Percentiles rank a stretch among this genome's conserved stretches.
These are phyloP conservation scores for Alternaria sp. DNA, from an alignment of 2,329 filamentous ascomycete genomes.

Conservation along the genomic window DNA sequence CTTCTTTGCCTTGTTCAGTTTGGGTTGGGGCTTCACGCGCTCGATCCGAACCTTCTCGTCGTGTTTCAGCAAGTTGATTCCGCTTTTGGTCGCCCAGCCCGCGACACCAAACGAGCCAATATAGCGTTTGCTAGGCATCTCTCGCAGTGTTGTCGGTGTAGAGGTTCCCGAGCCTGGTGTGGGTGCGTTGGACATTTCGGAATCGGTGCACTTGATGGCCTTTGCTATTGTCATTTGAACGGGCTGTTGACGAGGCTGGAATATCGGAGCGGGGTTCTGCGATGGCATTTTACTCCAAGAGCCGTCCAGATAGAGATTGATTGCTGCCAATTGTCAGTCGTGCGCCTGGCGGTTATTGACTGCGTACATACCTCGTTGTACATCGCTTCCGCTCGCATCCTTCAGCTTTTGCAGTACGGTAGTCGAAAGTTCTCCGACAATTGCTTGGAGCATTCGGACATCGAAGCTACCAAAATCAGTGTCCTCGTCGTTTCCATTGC, in stretches of 20 bases:
- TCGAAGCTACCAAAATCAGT: slow-evolving; percentile 59
- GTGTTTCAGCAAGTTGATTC: slow-evolving; percentile 75
- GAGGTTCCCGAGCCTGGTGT: slow-evolving; percentile 34
- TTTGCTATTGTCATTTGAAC: slow-evolving; percentile 38
- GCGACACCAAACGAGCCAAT: slow-evolving; percentile 91
- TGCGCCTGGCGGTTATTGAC: background rate
- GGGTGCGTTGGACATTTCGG: slow-evolving; percentile 35
- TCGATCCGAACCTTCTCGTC: slow-evolving; percentile 88
- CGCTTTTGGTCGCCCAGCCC: slow-evolving; percentile 91
- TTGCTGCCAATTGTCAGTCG: slow-evolving; percentile 54
- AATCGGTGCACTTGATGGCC: slow-evolving; percentile 37
- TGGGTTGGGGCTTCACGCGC: slow-evolving; percentile 75
- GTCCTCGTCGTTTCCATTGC: slow-evolving; percentile 20
- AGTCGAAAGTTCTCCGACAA: slow-evolving; percentile 63
- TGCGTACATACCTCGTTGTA: slow-evolving; percentile 58
- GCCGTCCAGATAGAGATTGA: slow-evolving; percentile 71
- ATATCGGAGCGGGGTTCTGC: slow-evolving; percentile 23
- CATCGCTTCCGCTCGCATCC: slow-evolving; percentile 60
- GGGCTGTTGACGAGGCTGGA: slow-evolving; percentile 27
- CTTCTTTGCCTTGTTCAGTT: slow-evolving; percentile 47
- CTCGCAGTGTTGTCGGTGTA: slow-evolving; percentile 35
- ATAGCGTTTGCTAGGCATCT: slow-evolving; percentile 72
- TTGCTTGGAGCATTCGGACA: slow-evolving; percentile 62
- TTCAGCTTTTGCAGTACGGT: slow-evolving; percentile 60
- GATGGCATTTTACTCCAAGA: slow-evolving; percentile 61